Base-by-base conservation (phyloP, 164 flowering plant species). In the Aristolochia californica region DNA sequence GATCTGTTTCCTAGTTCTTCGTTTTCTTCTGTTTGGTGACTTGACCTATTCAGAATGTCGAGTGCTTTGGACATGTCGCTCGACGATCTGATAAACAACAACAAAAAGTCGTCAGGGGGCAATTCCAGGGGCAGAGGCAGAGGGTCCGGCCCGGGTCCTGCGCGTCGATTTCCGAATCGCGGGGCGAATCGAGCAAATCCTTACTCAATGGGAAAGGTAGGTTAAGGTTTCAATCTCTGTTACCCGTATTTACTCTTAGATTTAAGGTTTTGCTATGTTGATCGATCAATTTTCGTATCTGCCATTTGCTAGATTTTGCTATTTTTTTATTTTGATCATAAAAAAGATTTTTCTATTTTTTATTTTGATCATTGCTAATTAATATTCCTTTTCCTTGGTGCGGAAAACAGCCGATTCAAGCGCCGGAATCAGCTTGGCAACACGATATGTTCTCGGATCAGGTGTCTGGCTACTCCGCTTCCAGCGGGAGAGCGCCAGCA, bases 81-180 rank as follows among this genome's bases (percentile, higher is more conserved):
- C n/a, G 97, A 91, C 59, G 97, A 91, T 58, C 72, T 91, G 52
- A 91, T 91, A 65, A 85, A 85, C 74, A 79, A 8, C 69, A 91
- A 79, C 81, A 82, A 78, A 54, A 78, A 75, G 55, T 68, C 91
- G 34, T 76, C 82, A 17, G 77, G 73, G 5, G 59, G 57, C 8
- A 54, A 54, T 13, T 49, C 52, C 51, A 53, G 71, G 9, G 59
- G 67, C 16, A 49, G 71, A 43, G 69, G 73, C 12, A 44, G 85
- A 5, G 79, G 77, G 50, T 68, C 83, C 0, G 80, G 83, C 24
- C 66, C 87, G 18, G 97, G 96, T 16, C 96, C 98, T 0, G 72
- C 82, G 18, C 91, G 95, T 16, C 77, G 95, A 28, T 18, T 69
- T 54, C 62, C 74, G 16, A 84, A 84, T 43, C 96, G 98, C 15